Conservation (phyloP, 73 alveolate species). For the Urostyla sp. region DNA sequence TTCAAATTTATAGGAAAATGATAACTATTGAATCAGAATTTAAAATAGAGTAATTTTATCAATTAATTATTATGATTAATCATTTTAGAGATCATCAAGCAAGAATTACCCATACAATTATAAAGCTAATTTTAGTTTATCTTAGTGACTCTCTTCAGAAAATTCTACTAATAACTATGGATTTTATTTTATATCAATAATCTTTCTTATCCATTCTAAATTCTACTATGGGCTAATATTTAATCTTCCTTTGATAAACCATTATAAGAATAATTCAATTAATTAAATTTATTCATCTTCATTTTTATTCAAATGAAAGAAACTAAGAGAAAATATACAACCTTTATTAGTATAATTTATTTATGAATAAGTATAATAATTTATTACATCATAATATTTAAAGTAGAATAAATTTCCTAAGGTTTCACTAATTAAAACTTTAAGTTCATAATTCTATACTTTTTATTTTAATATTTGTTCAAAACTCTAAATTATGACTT, state of each 20-base stretch:
- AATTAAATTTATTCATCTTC: not conserved
- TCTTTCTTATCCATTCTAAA: constrained; percentile 31
- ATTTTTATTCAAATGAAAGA: not conserved
- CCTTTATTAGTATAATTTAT: not conserved
- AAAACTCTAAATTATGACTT: not conserved
- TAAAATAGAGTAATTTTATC: not conserved
- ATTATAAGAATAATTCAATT: not conserved
- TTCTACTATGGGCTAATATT: constrained; percentile 8
- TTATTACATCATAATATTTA: not conserved
- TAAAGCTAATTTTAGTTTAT: not conserved
- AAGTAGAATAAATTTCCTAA: constrained; percentile 5
- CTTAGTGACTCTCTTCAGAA: constrained; percentile 18
- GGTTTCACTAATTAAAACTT: not conserved
- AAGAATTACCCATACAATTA: not conserved
- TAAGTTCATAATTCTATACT: not conserved
- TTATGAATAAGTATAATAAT: not conserved
- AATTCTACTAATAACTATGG: constrained; percentile 10
- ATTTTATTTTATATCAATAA: constrained; percentile 14
- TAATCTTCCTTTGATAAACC: not conserved
- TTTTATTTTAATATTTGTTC: constrained; percentile 7
- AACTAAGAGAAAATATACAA: not conserved
- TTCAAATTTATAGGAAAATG: no score
- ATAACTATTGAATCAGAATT: not conserved
- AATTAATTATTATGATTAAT: not conserved
- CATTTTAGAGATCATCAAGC: not conserved